Conservation (phyloP, 2,329 filamentous ascomycete species). For the Immersiporthe knoxdaviesiana region DNA sequence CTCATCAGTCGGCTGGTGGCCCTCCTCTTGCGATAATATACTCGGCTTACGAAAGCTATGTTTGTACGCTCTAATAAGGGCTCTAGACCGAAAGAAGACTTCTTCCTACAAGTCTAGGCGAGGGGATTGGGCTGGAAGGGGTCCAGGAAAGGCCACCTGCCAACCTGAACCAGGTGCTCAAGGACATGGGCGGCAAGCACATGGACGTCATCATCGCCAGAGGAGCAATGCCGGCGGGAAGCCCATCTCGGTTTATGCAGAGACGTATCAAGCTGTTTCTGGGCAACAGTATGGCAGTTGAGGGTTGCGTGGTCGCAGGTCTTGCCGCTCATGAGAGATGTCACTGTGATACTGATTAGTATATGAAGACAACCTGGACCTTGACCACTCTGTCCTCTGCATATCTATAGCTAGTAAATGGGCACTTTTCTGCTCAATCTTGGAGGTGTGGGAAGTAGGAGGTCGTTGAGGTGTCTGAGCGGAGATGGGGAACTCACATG, state of each 20-base stretch:
- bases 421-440: too few species aligned
- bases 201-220: background rate
- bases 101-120: background rate
- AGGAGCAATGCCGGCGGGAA: background rate
- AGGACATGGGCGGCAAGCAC: constrained; percentile 2
- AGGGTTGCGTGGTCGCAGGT: too few species aligned
- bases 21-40: too few species aligned
- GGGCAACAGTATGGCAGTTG: too few species aligned
- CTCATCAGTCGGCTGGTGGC: too few species aligned
- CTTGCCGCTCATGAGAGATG: too few species aligned
- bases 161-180: background rate
- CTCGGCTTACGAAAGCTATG: background rate
- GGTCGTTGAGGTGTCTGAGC: background rate
- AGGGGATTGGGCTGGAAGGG: background rate
- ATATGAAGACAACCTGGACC: too few species aligned
- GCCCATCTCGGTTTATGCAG: background rate
- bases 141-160: background rate
- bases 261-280: background rate
- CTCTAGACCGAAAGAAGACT: background rate
- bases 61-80: too few species aligned
- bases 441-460: background rate
- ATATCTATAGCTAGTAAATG: too few species aligned
- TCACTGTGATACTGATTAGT: too few species aligned
- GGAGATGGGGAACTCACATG: background rate
- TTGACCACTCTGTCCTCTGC: too few species aligned